Conservation (phyloP, 1,139 yeast species). For the Yamadazyma buinensis region DNA sequence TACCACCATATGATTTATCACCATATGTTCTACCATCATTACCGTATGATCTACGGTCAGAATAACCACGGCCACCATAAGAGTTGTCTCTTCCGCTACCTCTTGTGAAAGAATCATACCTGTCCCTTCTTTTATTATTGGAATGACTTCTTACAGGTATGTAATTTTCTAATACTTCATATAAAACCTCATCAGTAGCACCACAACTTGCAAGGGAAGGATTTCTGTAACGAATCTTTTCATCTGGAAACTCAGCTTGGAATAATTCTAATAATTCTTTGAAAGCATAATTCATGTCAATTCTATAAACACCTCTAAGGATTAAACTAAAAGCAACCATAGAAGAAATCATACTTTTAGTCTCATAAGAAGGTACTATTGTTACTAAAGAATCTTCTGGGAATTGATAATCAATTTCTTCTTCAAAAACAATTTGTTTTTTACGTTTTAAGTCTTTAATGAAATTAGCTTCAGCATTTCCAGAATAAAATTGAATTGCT, state of each 20-base stretch:
- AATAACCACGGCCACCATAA: slow-evolving; percentile 3
- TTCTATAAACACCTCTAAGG: too few species aligned
- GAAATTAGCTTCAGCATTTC: slow-evolving; percentile 42
- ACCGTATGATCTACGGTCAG: too few species aligned
- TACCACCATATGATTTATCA: slow-evolving; percentile 4
- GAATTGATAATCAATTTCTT: slow-evolving; percentile 16
- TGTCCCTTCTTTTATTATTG: slow-evolving; percentile 1
- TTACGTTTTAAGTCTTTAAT: slow-evolving; percentile 37
- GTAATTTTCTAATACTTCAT: too few species aligned
- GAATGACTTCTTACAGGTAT: too few species aligned
- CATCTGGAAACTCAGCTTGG: slow-evolving; percentile 4
- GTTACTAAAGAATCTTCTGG: too few species aligned
- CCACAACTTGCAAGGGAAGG: too few species aligned
- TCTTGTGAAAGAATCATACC: slow-evolving; percentile 2
- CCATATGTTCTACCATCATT: slow-evolving; percentile 9
- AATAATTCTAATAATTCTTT: slow-evolving; percentile 10
- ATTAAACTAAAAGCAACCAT: too few species aligned
- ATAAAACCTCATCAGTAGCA: too few species aligned
- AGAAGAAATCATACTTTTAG: too few species aligned
- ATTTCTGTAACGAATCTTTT: too few species aligned
- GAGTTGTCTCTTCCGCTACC: slow-evolving; percentile 7
- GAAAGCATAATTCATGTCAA: slow-evolving; percentile 12
- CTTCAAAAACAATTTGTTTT: slow-evolving; percentile 49
- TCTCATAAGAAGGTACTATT: too few species aligned
- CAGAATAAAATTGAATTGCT: slow-evolving; percentile 50